A percentile compares a stretch with the other conserved stretches of the same genome.
phyloP scores from a whole-genome alignment of 768 basidiomycete genomes.

The Tricholoma sp. region DNA sequence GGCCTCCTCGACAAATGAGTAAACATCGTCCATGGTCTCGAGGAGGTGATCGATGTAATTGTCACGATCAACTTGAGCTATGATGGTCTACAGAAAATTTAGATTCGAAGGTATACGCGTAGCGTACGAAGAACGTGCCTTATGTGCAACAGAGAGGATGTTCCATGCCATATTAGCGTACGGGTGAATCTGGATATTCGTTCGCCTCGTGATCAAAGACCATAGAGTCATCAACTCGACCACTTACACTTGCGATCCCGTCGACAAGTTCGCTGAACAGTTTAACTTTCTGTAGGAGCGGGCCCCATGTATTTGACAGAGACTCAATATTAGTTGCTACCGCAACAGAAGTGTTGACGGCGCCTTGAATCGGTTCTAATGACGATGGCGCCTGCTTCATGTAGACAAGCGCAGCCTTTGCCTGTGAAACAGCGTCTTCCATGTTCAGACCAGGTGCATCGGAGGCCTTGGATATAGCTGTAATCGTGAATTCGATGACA shows the following conservation, averaged over 20 bases:
- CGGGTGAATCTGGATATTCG: background rate
- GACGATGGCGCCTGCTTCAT: background rate
- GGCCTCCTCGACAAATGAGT: background rate
- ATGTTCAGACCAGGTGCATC: background rate
- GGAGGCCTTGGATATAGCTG: background rate
- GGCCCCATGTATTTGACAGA: background rate
- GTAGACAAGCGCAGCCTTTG: background rate
- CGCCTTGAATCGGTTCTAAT: background rate
- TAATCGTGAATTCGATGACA: background rate
- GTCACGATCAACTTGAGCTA: background rate
- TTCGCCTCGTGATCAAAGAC: background rate
- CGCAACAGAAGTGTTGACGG: background rate
- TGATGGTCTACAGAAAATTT: background rate
- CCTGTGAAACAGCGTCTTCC: background rate
- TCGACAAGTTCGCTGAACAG: background rate
- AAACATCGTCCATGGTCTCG: background rate
- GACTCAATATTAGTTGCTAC: background rate
- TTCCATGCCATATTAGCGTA: background rate
- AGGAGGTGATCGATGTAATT: background rate
- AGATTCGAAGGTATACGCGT: background rate
- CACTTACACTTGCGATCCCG: background rate
- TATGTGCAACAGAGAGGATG: background rate
- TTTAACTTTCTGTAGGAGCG: background rate
- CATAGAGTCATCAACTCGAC: background rate
- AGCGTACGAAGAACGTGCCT: background rate